These are phyloP conservation scores for Inga laurina DNA, from an alignment of 306 rosid species.

Conservation along the genomic window DNA sequence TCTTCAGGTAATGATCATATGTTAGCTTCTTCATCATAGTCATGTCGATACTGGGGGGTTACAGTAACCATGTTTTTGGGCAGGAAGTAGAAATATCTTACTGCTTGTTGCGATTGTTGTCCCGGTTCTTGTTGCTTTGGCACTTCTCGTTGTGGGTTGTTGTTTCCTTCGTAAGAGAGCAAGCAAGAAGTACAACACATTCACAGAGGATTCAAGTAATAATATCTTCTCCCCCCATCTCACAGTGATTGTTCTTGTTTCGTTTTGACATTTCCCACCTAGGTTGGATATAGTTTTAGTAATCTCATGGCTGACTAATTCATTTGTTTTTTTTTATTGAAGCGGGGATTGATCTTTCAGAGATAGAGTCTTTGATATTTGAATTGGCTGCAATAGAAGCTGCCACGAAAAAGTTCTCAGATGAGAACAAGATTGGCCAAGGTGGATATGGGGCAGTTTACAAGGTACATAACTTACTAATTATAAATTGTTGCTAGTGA, in stretches of 20 bases:
- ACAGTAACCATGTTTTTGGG: not conserved
- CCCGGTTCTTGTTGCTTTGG: constrained; percentile 34
- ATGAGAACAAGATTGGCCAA: constrained; percentile 45
- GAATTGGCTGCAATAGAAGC: constrained; percentile 40
- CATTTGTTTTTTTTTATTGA: not conserved
- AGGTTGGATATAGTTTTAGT: not conserved
- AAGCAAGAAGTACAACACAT: constrained; percentile 19
- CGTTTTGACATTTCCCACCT: not conserved
- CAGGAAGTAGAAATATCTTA: constrained; percentile 38
- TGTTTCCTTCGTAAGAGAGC: constrained; percentile 43
- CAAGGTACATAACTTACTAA: constrained; percentile 35
- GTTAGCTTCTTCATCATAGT: not conserved
- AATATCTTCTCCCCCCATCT: not conserved
- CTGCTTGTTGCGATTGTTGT: constrained; percentile 34
- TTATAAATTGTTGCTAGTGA: too few relatives aligned
- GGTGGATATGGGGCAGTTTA: constrained; percentile 66
- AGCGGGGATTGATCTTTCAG: constrained; percentile 23
- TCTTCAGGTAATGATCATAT: constrained; percentile 31
- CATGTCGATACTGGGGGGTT: not conserved
- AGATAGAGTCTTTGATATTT: constrained; percentile 44
- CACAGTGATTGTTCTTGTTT: not conserved
- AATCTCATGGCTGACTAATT: not conserved
- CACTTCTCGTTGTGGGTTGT: constrained; percentile 34
- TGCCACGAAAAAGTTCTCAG: constrained; percentile 53
- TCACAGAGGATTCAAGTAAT: constrained; percentile 39